Evolutionary conservation across 257 asterid genomes (phyloP), one percentile per base, ranked within the genome.

Genomic region (Thymus quinquecostatus): DNA sequence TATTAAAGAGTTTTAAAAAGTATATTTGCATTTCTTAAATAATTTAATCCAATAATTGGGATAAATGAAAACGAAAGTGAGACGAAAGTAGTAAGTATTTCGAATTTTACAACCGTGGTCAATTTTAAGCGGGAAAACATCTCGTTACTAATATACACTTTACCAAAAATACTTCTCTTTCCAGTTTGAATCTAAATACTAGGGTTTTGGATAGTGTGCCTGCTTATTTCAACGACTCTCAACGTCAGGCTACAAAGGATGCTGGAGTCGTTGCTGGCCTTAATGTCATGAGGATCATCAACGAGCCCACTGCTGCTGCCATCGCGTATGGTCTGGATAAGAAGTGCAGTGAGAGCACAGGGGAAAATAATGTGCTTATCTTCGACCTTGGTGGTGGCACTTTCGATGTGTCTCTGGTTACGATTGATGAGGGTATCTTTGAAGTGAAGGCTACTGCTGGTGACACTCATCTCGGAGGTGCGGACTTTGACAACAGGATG

Each of bases 241-340:
- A 80, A 32, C 64, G 81, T 8, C 84, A 80, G 41, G 84, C 84
- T 1, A 80, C 84, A 12, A 77, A 76, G 48, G 84, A 80, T 57
- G 84, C 82, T 6, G 84, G 82, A 11, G 71, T 69, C 1, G 77
- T 80, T 70, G 77, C 84, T 13, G 84, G 84, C 14, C 78, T 80
- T 33, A 80, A 79, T 41, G 84, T 76, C 2, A 60, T 75, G 74
- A 69, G 81, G 34, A 60, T 75, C 73, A 80, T 80, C 12, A 80
- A 80, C 41, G 82, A 47, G 53, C 53, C 53, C 3, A 47, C 53
- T 11, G 65, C 65, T 13, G 65, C 65, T 0, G 65, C 65, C 11
- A 12, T 60, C 1, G 65, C 65, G 1, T 60, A 34, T 60, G 65
- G 65, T 60, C 47, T 60, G 6, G 30, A 60, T 60, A 13, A 6